phyloP scores from a whole-genome alignment of 1,139 yeast genomes.

The Scheffersomyces illinoinensis region DNA sequence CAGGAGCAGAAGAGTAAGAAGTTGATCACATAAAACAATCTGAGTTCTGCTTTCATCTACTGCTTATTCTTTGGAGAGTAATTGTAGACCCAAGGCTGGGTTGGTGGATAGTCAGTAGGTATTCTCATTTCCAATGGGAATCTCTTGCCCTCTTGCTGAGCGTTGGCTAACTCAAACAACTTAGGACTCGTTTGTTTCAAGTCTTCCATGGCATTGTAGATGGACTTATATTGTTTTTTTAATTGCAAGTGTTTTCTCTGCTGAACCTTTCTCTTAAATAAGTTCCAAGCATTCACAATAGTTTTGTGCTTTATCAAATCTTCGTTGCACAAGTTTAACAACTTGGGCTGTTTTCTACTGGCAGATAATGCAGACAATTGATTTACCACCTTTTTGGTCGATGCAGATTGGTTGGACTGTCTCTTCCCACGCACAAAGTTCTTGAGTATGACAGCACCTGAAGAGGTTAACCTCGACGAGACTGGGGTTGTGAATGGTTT shows the following conservation, averaged over 20 bases:
- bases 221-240: slow-evolving; percentile 63
- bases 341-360: slow-evolving; percentile 81
- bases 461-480: background rate
- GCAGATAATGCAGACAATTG: slow-evolving; percentile 88
- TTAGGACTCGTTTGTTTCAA: slow-evolving; percentile 51
- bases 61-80: slow-evolving; percentile 25
- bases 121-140: slow-evolving; percentile 81
- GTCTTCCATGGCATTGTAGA: slow-evolving; percentile 73
- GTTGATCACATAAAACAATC: background rate
- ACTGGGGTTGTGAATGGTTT: slow-evolving; percentile 2
- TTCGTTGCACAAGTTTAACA: slow-evolving; percentile 73
- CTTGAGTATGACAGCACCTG: slow-evolving; percentile 8
- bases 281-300: slow-evolving; percentile 81
- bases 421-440: slow-evolving; percentile 40
- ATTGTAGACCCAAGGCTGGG: slow-evolving; percentile 75
- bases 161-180: slow-evolving; percentile 54
- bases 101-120: slow-evolving; percentile 93
- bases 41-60: background rate
- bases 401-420: slow-evolving; percentile 47
- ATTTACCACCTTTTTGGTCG: slow-evolving; percentile 65
- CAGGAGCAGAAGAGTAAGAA: background rate
- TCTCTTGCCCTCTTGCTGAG: slow-evolving; percentile 48
- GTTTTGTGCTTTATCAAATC: slow-evolving; percentile 85
- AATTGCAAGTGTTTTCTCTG: slow-evolving; percentile 48
- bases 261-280: slow-evolving; percentile 53